These are phyloP conservation scores for Kodamaea plutei DNA, from an alignment of 1,139 yeast genomes.

Conservation along the genomic window DNA sequence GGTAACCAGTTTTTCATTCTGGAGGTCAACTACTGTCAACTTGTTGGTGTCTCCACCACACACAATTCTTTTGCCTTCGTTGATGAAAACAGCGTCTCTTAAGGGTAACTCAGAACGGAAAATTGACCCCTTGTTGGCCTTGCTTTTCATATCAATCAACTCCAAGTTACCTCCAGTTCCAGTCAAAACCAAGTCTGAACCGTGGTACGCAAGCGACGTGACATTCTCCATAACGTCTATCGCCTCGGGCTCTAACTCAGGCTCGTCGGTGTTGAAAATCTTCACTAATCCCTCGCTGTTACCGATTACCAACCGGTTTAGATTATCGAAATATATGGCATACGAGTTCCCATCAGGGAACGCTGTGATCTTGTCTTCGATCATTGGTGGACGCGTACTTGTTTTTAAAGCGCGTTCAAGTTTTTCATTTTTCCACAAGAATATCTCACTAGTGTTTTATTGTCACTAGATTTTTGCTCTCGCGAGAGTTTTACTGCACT, in stretches of 20 bases:
- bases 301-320: conserved; percentile 43
- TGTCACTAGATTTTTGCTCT: too few species aligned
- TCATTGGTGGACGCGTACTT: conserved; percentile 11
- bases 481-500: too few species aligned
- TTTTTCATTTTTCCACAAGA: too few species aligned
- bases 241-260: conserved; percentile 52
- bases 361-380: conserved; percentile 28
- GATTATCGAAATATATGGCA: conserved; percentile 31
- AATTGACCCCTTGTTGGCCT: conserved; percentile 24
- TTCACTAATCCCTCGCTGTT: conserved; percentile 50
- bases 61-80: conserved; percentile 64
- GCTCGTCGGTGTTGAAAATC: conserved; percentile 41
- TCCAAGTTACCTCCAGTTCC: conserved; percentile 37
- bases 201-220: conserved; percentile 27
- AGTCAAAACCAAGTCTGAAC: conserved; percentile 24
- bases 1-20: conserved; percentile 30
- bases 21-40: conserved; percentile 50
- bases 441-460: too few species aligned
- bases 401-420: too few species aligned
- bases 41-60: conserved; percentile 77
- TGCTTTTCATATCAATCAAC: conserved; percentile 19
- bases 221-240: conserved; percentile 47
- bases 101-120: conserved; percentile 57
- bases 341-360: conserved; percentile 47
- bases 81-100: conserved; percentile 61